Base-by-base conservation (phyloP, 2,329 filamentous ascomycete species). In the Boeremia lycopersici region DNA sequence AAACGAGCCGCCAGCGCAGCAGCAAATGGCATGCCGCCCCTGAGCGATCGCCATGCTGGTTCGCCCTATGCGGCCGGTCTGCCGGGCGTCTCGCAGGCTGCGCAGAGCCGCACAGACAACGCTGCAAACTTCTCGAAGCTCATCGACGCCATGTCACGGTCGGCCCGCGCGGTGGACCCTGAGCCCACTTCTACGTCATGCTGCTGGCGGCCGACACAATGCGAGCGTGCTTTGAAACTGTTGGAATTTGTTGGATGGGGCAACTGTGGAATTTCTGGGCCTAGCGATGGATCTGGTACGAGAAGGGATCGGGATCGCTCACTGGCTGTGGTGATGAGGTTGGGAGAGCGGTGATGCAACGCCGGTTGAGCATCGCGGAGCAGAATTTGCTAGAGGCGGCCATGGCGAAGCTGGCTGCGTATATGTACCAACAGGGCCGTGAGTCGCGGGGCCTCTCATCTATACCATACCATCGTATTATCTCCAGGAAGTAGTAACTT, bases 141-240 rank as follows among this genome's bases (percentile, higher is more conserved):
- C 48, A 38, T 38, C 41, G 26, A 23, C 29, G 41, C 40, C 48
- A 45, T 49, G 30, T 38, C 13, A n/a, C 38, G 53, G 53, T 51
- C 48, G 53, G 48, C 47, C 53, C 53, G 64, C 57, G 60, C 56
- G 44, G 63, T 64, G 64, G 64, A 63, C 60, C 60, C 61, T 60
- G 63, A 61, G 39, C 65, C 64, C 69, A 69, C 68, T 33, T 11
- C 64, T 64, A 70, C 67, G 68, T 70, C 67, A 71, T 68, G 51
- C 45, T 53, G 57, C 50, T 58, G 57, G 48, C 49, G 30, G 52
- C 33, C 49, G 48, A 49, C 55, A 56, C 51, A 55, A 56, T 45
- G 51, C 45, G 50, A 48, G 39, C 41, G 46, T 28, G 31, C 43
- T 53, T 50, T 66, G 67, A 70, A 71, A 71, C 68, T 66, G 67